phyloP scores from a whole-genome alignment of 169 alveolate species.

The Babesia ovata region DNA sequence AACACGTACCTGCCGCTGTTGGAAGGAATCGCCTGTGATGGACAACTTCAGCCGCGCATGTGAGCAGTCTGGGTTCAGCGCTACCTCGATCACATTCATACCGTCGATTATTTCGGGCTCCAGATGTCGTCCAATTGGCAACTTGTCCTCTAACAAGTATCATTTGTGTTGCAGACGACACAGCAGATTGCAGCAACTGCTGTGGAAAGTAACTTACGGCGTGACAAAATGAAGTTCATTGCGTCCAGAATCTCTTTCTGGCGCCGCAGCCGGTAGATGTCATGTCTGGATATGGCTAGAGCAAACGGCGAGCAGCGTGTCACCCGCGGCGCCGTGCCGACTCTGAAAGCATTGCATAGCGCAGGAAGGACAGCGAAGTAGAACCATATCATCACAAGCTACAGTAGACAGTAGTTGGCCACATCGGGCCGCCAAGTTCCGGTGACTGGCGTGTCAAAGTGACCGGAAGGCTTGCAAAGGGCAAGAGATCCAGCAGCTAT shows the following conservation, averaged over 20 bases:
- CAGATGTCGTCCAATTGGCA: constrained; percentile 48
- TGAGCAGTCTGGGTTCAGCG: constrained; percentile 54
- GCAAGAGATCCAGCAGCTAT: no score
- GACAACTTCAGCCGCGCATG: constrained; percentile 60
- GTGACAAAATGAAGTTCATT: constrained; percentile 28
- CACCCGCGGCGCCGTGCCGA: not conserved
- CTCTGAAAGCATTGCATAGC: constrained; percentile 19
- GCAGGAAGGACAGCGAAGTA: not conserved
- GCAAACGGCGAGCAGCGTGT: not conserved
- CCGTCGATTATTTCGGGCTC: constrained; percentile 49
- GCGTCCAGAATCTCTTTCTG: constrained; percentile 66
- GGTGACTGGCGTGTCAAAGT: no score
- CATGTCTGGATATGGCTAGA: constrained; percentile 36
- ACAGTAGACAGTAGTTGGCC: no score
- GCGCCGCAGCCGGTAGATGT: constrained; percentile 57
- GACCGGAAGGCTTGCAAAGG: no score
- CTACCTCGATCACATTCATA: constrained; percentile 44
- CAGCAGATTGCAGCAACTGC: not conserved
- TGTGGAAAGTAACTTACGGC: constrained; percentile 39
- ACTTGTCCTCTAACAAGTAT: constrained; percentile 18
- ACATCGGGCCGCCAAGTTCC: no score
- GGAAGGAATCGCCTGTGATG: constrained; percentile 62
- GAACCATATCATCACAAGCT: no score
- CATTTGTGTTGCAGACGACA: not conserved
- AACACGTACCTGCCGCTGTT: constrained; percentile 55